Evolutionary conservation across 2,329 filamentous ascomycete species (phyloP).

Genomic region (Penicillium frequentans): DNA sequence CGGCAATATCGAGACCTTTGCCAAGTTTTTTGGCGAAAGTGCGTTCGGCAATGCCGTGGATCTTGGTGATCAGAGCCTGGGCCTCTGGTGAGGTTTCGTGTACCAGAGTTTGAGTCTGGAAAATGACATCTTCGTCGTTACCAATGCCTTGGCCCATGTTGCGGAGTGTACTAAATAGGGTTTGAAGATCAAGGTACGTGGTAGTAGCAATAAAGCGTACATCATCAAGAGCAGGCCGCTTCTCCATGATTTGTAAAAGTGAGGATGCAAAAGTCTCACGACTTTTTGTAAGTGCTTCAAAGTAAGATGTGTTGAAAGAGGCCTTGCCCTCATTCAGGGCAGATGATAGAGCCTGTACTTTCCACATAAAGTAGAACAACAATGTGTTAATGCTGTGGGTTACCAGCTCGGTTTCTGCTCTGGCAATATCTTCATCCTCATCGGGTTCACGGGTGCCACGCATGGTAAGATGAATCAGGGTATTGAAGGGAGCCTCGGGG

Average conservation of each 20-base stretch:
- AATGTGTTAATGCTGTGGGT: slow-evolving; percentile 72
- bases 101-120: slow-evolving; percentile 63
- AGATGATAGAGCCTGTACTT: slow-evolving; percentile 62
- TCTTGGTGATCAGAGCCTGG: slow-evolving; percentile 67
- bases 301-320: slow-evolving; percentile 62
- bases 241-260: slow-evolving; percentile 51
- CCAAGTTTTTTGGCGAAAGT: slow-evolving; percentile 69
- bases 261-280: slow-evolving; percentile 54
- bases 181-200: slow-evolving; percentile 77
- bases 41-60: slow-evolving; percentile 76
- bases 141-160: slow-evolving; percentile 44
- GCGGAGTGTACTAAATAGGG: slow-evolving; percentile 73
- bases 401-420: slow-evolving; percentile 76
- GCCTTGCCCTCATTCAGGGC: slow-evolving; percentile 56
- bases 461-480: slow-evolving; percentile 70
- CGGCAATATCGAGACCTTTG: slow-evolving; percentile 47
- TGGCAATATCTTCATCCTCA: slow-evolving; percentile 68
- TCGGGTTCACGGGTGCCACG: slow-evolving; percentile 67
- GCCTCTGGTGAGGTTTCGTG: slow-evolving; percentile 66
- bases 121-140: slow-evolving; percentile 47
- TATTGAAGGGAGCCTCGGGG: slow-evolving; percentile 55
- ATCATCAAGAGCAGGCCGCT: slow-evolving; percentile 65
- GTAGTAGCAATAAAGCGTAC: slow-evolving; percentile 74
- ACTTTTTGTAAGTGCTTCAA: slow-evolving; percentile 66
- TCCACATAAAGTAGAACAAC: slow-evolving; percentile 96